Base-by-base conservation (phyloP, 306 rosid genomes). In the Oemleria cerasiformis region DNA sequence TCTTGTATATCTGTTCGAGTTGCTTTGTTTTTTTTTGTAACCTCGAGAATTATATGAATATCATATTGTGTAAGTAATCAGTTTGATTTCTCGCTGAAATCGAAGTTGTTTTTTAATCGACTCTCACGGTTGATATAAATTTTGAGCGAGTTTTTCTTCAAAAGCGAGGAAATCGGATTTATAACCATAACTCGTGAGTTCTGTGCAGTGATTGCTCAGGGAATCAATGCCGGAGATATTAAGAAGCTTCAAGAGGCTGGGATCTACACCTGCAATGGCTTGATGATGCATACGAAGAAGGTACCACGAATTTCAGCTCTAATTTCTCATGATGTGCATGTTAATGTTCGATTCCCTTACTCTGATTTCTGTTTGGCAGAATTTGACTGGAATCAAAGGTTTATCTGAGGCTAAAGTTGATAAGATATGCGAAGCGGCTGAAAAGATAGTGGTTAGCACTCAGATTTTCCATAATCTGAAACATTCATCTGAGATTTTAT, bases 171-270 rank as follows among this genome's bases (percentile, higher is more conserved):
- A 15, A 36, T 50, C 12, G 8, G 64, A 11, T 50, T 68, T 17
- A n/a, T 43, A 54, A 42, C 63, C 71, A 60, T 44, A 63, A 57
- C 30, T 38, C 12, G 9, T 42, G 30, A 53, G 74, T 62, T 78
- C 54, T 61, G 39, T 83, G 75, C 90, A 94, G 98, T 94, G 81
- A 88, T 87, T 79, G 68, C 98, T 40, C 98, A 94, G 77, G 96
- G 98, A 73, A 94, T 94, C 77, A 94, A 94, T 75, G 96, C 97
- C 54, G 99, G 99, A 72, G 99, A 94, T 57, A 90, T 94, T 80
- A 94, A 89, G 88, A 94, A 94, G 88, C 97, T 94, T 80, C 97
- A 94, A 77, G 97, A 94, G 8, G 97, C 99, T 41, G 99, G 99
- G 82, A 94, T 94, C 15, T 89, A 85, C 78, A 91, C 97, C 68